Evolutionary conservation across 345 rosid genomes (phyloP), one percentile per base, ranked within the genome.

Genomic region (Salix brachista): DNA sequence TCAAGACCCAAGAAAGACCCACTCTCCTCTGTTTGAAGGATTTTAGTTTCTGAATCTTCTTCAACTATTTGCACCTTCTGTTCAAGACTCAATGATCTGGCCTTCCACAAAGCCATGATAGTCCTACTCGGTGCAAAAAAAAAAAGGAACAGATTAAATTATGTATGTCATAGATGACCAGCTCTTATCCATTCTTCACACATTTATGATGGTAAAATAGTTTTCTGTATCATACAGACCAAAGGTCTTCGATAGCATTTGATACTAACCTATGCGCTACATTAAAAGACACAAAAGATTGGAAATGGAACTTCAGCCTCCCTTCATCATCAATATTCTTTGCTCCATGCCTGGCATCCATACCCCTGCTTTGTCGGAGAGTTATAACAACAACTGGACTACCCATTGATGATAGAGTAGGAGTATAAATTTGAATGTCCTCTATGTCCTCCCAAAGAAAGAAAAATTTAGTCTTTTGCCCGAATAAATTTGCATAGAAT

Each of bases 401-500:
- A 70, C 98, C 99, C 97, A 96, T 93, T 37, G 99, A 96, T 64
- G 94, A 83, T 83, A 96, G 89, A 76, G 93, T 87, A 12, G 98
- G 97, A 80, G 99, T 72, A 37, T 83, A 80, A 74, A 93, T 86
- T 85, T 90, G 90, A 81, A 96, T 90, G 32, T 90, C 97, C 75
- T 92, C 99, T 34, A 92, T 89, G 84, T 95, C 98, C 85, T 91
- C 97, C 99, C 99, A 96, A 67, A 96, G 91, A 84, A 96, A 93
- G 84, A 91, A 96, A 79, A 96, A 96, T 70, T 90, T 96, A 73
- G 98, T 96, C 87, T 86, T 93, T 75, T 81, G 96, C 52, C 99
- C 94, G 81, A 96, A 96, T 80, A 96, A 83, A 79, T 94, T 96
- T 73, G 99, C 89, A 77, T 91, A 86, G 83, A 91, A 96, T 70